Conservation (phyloP, 83 land plant genomes). For the Picea engelmannii region DNA sequence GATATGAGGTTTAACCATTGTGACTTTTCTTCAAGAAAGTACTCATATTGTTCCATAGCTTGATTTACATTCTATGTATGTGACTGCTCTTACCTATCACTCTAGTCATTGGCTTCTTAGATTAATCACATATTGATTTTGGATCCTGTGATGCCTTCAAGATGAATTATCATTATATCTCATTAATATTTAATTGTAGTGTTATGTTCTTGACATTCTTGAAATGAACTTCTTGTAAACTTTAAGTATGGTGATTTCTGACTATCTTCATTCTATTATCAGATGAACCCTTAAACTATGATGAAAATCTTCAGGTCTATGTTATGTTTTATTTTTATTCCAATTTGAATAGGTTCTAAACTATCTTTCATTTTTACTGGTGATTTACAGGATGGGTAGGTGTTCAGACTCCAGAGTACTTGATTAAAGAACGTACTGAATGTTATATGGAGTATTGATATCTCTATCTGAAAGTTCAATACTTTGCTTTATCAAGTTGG, state of each 20-base stretch:
- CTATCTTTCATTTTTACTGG: not conserved
- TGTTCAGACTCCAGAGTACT: slow-evolving; percentile 8
- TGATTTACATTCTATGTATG: too few relatives aligned
- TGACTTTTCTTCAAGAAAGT: too few relatives aligned
- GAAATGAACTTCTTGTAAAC: not conserved
- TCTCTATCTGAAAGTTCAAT: not conserved
- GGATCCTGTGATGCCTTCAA: too few relatives aligned
- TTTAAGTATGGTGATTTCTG: not conserved
- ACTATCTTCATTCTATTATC: not conserved
- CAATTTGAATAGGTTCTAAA: slow-evolving; percentile 8
- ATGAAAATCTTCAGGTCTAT: not conserved
- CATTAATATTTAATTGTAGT: not conserved
- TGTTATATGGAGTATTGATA: slow-evolving; percentile 8
- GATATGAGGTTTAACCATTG: too few relatives aligned
- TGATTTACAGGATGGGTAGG: slow-evolving; percentile 76
- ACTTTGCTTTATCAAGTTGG: not conserved
- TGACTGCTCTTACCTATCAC: not conserved
- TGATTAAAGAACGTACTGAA: slow-evolving; percentile 1
- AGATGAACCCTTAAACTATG: not conserved
- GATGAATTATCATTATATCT: not conserved
- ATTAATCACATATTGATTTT: not conserved
- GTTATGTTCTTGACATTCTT: not conserved
- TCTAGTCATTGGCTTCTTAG: not conserved
- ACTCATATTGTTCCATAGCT: too few relatives aligned
- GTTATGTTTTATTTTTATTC: not conserved